Conservation (phyloP, 2,329 filamentous ascomycete genomes). For the Acrodontium crateriforme region DNA sequence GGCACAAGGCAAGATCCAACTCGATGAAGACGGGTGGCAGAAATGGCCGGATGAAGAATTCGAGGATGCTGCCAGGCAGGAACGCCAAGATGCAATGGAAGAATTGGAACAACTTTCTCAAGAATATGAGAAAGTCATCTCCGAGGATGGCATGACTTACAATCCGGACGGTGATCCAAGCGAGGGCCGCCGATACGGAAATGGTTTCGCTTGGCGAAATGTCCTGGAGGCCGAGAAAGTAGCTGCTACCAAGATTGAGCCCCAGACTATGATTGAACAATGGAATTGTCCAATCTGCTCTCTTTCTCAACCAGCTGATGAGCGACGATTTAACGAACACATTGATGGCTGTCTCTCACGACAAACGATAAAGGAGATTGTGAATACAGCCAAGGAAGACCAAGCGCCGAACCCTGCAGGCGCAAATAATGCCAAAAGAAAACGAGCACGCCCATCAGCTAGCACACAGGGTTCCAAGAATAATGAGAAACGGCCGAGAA, state of each 20-base stretch:
- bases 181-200: constrained; percentile 17
- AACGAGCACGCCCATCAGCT: constrained; percentile 12
- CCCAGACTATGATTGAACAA: constrained; percentile 23
- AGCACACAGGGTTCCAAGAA: constrained; percentile 3
- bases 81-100: constrained; percentile 46
- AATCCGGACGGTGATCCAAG: constrained; percentile 10
- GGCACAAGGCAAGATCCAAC: constrained; percentile 13
- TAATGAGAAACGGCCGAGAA: constrained; percentile 13
- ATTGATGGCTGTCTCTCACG: constrained; percentile 84
- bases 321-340: constrained; percentile 73
- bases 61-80: constrained; percentile 46
- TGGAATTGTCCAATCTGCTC: constrained; percentile 86
- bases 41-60: constrained; percentile 55
- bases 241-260: constrained; percentile 8
- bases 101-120: constrained; percentile 50
- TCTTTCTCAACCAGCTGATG: constrained; percentile 60
- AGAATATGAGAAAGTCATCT: constrained; percentile 35
- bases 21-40: constrained; percentile 47
- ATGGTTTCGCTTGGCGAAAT: constrained; percentile 21
- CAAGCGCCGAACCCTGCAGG: constrained; percentile 1
- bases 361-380: constrained; percentile 70
- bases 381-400: constrained; percentile 33
- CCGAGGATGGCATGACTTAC: not conserved
- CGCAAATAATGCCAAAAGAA: constrained; percentile 13
- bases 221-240: constrained; percentile 17